Evolutionary conservation across 1,284 basidiomycete species (phyloP).

Genomic region (Microbotryum lychnidis-dioicae): DNA sequence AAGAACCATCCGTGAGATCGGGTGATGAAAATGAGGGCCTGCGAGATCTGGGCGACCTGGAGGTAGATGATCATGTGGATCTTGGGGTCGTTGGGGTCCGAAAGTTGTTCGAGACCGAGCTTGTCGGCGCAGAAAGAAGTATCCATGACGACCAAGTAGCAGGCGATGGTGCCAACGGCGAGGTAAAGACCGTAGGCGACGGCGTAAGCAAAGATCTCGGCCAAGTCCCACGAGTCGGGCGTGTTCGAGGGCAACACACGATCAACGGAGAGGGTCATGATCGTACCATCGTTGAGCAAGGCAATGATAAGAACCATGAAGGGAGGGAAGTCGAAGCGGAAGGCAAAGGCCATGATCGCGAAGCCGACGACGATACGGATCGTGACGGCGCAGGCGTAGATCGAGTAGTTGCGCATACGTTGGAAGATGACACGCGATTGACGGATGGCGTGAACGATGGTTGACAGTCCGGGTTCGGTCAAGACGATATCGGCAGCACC

Average conservation of each 20-base stretch:
- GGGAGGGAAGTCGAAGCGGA: conserved; percentile 96
- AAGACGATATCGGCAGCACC: conserved; percentile 92
- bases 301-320: conserved; percentile 99
- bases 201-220: conserved; percentile 92
- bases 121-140: conserved; percentile 82
- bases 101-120: conserved; percentile 59
- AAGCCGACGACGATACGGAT: conserved; percentile 93
- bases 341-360: conserved; percentile 87
- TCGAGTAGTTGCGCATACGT: conserved; percentile 93
- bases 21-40: conserved; percentile 55
- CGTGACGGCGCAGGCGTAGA: conserved; percentile 45
- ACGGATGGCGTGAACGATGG: conserved; percentile 92
- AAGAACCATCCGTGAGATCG: conserved; percentile 90
- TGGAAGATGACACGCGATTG: conserved; percentile 95
- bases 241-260: conserved; percentile 86
- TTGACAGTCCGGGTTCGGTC: conserved; percentile 89
- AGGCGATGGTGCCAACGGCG: conserved; percentile 71
- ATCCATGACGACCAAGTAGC: conserved; percentile 77
- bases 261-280: conserved; percentile 94
- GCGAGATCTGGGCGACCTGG: conserved; percentile 94
- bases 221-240: conserved; percentile 83
- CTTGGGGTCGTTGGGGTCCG: conserved; percentile 42
- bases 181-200: conserved; percentile 91
- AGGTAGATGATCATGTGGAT: conserved; percentile 45
- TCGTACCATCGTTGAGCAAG: conserved; percentile 92